Percentiles rank a stretch among this genome's conserved stretches.
phyloP scores from a whole-genome alignment of 2,329 filamentous ascomycete genomes.

The Fusarium nanum region DNA sequence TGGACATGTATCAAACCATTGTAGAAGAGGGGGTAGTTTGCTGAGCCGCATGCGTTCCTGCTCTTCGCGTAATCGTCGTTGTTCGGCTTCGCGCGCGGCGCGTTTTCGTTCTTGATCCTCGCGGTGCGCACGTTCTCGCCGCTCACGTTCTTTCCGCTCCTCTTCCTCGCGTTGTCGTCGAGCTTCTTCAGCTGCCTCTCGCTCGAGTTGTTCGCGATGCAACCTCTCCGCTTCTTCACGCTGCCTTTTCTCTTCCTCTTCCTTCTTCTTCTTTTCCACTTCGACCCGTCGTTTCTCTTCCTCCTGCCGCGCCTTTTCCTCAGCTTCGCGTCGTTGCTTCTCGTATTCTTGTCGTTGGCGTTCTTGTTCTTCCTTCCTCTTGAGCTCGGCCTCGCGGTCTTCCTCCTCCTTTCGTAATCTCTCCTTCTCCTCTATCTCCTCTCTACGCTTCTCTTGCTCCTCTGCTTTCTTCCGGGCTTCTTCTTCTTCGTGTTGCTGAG shows the following conservation, averaged over 20 bases:
- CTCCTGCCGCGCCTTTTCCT: slow-evolving; percentile 52
- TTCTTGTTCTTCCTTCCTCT: slow-evolving; percentile 54
- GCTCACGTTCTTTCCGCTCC: slow-evolving; percentile 63
- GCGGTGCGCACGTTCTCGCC: slow-evolving; percentile 56
- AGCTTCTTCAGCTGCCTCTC: slow-evolving; percentile 62
- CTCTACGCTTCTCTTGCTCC: slow-evolving; percentile 51
- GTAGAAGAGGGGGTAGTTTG: slow-evolving; percentile 69
- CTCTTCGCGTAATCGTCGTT: slow-evolving; percentile 63
- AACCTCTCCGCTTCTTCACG: slow-evolving; percentile 61
- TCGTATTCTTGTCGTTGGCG: slow-evolving; percentile 51
- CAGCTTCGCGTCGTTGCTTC: slow-evolving; percentile 52
- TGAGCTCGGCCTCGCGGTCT: slow-evolving; percentile 52
- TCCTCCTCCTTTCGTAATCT: slow-evolving; percentile 47
- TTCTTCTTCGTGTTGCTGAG: slow-evolving; percentile 44
- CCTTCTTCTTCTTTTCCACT: slow-evolving; percentile 55
- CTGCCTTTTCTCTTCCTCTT: slow-evolving; percentile 53
- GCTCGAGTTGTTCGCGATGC: slow-evolving; percentile 58
- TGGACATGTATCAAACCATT: slow-evolving; percentile 67
- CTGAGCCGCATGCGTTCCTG: slow-evolving; percentile 65
- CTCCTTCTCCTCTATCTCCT: slow-evolving; percentile 50
- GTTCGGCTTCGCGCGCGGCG: slow-evolving; percentile 63
- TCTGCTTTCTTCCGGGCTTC: slow-evolving; percentile 45
- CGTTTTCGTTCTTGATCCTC: slow-evolving; percentile 62
- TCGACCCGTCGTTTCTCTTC: slow-evolving; percentile 53
- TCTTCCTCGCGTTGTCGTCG: slow-evolving; percentile 64